phyloP scores from a whole-genome alignment of 139 green algal species.

The Asterochloris sp. region DNA sequence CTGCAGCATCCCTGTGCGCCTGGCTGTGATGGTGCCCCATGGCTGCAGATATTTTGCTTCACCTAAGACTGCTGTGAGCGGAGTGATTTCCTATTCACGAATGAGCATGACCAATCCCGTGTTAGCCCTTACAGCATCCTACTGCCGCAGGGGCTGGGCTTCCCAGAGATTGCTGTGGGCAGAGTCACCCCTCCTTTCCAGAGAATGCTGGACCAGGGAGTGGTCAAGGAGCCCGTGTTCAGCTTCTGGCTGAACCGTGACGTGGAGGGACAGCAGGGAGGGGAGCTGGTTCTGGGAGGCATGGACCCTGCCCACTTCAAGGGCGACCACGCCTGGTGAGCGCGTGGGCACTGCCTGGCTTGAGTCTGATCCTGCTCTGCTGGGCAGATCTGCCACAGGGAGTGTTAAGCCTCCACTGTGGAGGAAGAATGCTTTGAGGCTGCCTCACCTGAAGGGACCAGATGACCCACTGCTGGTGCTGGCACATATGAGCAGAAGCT shows the following conservation, averaged over 20 bases:
- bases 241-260: conserved; percentile 95
- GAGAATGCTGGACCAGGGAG: conserved; percentile 74
- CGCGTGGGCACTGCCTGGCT: too few relatives aligned
- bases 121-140: too few relatives aligned
- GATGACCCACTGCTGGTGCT: neutral
- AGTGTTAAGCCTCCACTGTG: neutral
- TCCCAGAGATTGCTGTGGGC: conserved; percentile 86
- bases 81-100: too few relatives aligned
- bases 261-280: conserved; percentile 52
- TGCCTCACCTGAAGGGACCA: neutral
- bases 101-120: too few relatives aligned
- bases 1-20: too few relatives aligned
- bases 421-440: neutral
- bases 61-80: too few relatives aligned
- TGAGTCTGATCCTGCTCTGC: neutral
- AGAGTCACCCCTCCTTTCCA: conserved; percentile 82
- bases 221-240: conserved; percentile 88
- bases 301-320: conserved; percentile 81
- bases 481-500: too few relatives aligned
- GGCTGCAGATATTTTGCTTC: too few relatives aligned
- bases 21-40: too few relatives aligned
- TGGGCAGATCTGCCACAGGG: neutral
- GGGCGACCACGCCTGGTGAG: conserved; percentile 85
- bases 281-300: conserved; percentile 93
- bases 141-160: conserved; percentile 81